Evolutionary conservation across 2,329 filamentous ascomycete genomes (phyloP).

Genomic region (Diplodia corticola): DNA sequence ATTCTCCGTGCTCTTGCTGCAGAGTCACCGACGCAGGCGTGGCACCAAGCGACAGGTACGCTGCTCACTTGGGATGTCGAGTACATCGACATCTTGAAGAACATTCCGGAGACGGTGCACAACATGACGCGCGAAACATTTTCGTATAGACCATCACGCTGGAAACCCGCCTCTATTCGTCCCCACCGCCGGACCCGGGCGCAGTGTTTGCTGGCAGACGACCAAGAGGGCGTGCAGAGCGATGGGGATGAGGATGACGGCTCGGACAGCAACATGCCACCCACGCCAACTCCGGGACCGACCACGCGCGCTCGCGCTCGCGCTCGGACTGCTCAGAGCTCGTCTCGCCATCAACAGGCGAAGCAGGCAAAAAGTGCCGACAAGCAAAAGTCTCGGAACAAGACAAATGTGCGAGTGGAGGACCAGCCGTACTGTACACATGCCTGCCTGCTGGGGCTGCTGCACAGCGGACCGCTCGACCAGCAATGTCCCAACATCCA

Average conservation of each 20-base stretch:
- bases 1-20: conserved; percentile 31
- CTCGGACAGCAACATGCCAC: neutral
- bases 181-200: neutral
- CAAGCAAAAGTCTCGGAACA: neutral
- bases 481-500: conserved; percentile 42
- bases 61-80: conserved; percentile 31
- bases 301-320: neutral
- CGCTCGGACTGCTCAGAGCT: neutral
- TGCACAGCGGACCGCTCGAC: conserved; percentile 35
- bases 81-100: conserved; percentile 30
- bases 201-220: neutral
- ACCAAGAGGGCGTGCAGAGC: neutral
- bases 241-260: neutral
- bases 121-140: conserved; percentile 4
- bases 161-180: neutral
- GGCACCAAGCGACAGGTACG: conserved; percentile 28
- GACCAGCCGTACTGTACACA: conserved; percentile 42
- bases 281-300: neutral
- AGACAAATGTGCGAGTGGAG: neutral
- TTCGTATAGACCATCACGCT: conserved; percentile 26
- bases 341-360: neutral
- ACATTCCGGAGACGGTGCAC: conserved; percentile 26
- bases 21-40: conserved; percentile 28
- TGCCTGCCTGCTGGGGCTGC: conserved; percentile 42
- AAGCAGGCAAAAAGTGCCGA: neutral